A percentile compares a stretch with the other conserved stretches of the same genome.
Conservation (phyloP, 1,139 yeast species). For the Saccharomycopsis hybrid region DNA sequence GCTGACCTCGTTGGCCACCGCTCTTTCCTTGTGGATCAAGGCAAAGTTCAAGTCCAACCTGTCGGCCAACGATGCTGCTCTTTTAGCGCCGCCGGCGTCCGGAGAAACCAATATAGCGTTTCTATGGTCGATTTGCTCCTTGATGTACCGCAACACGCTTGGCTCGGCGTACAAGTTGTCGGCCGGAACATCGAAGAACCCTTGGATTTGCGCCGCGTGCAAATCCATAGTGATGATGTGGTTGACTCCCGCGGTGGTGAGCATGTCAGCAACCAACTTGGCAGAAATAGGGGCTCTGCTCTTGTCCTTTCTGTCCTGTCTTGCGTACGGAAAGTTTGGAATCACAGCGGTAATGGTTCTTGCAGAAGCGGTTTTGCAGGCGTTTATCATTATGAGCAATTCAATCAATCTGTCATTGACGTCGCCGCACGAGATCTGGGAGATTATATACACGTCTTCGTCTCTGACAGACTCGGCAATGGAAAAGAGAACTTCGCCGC, state of each 20-base stretch:
- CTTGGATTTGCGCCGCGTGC: conserved; percentile 97
- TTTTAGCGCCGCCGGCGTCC: conserved; percentile 98
- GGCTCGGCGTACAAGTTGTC: conserved; percentile 97
- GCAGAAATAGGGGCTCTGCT: conserved; percentile 97
- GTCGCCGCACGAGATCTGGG: conserved; percentile 74
- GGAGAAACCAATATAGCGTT: conserved; percentile 89
- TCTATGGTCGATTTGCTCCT: conserved; percentile 59
- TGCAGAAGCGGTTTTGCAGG: conserved; percentile 93
- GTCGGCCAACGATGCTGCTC: conserved; percentile 95
- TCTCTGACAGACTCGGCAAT: conserved; percentile 95
- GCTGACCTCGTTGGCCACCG: conserved; percentile 88
- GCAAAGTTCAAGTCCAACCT: conserved; percentile 90
- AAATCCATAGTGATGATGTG: conserved; percentile 97
- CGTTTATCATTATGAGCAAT: conserved; percentile 83
- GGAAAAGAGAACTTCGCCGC: conserved; percentile 85
- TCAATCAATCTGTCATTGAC: conserved; percentile 89
- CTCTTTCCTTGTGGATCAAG: conserved; percentile 92
- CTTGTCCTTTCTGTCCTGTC: conserved; percentile 96
- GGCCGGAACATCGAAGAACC: conserved; percentile 92
- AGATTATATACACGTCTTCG: conserved; percentile 84
- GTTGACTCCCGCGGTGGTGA: conserved; percentile 93
- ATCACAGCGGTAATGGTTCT: conserved; percentile 91
- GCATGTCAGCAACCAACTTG: conserved; percentile 89
- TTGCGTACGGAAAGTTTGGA: conserved; percentile 94
- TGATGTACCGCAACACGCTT: conserved; percentile 79